Evolutionary conservation across 495 filamentous ascomycete genomes (phyloP), one percentile per base, ranked within the genome.

Genomic region (Rostrohypoxylon terebratum): DNA sequence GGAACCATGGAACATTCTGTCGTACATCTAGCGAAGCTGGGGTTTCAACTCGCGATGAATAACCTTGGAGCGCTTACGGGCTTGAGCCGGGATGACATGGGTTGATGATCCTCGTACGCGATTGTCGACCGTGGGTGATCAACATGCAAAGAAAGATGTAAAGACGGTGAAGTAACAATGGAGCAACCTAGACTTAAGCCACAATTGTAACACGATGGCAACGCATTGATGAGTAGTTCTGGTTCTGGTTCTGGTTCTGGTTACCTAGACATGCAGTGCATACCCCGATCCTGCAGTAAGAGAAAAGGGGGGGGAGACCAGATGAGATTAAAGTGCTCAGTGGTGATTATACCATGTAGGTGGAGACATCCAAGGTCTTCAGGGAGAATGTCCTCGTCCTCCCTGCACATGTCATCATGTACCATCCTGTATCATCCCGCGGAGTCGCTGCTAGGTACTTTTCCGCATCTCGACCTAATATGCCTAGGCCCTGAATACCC

Each of bases 171-270:
- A 53, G 71, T 69, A 67, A 69, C 66, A 70, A 74, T 66, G 36
- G 66, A 63, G 48, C 63, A 70, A 69, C 63, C 71, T 70, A 54
- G 71, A 55, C 50, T 63, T 63, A 69, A 74, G 71, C 71, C 71
- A 74, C 71, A 31, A 63, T 18, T 70, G 66, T 54, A 67, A 69
- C 71, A 57, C 38, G 66, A 58, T 23, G 36, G 34, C 40, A 63
- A 70, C 44, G 62, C 66, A 61, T 36, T 34, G 18, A 36, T 33
- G 31, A 25, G 21, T 28, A 58, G 57, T 31, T 62, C 40, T 57
- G 47, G 47, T 62, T n/a, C n/a, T n/a, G n/a, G n/a, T n/a, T n/a
- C n/a, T n/a, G n/a, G n/a, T n/a, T n/a, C n/a, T n/a, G n/a, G n/a
- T n/a, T n/a, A n/a, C n/a, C n/a, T 58, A 66, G 62, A 63, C 57